These are phyloP conservation scores for Entoloma clypeatum DNA, from an alignment of 1,284 basidiomycete species.

Conservation along the genomic window DNA sequence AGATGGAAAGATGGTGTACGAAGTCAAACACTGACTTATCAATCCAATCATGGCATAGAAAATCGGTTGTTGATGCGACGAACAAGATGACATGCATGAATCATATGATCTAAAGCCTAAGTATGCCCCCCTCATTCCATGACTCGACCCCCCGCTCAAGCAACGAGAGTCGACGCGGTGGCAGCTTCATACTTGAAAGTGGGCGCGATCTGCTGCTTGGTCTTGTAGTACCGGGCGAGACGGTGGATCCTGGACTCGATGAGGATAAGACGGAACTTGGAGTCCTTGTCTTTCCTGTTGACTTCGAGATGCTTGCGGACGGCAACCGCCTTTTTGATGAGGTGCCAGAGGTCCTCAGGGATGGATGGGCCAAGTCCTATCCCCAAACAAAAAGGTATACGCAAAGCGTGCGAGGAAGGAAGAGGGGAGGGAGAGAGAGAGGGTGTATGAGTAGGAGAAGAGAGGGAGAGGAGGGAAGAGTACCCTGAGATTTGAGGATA, in stretches of 20 bases:
- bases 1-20: too few species aligned
- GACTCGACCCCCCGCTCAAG: slow-evolving; percentile 38
- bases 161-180: slow-evolving; percentile 84
- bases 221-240: slow-evolving; percentile 85
- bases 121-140: too few species aligned
- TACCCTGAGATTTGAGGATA: slow-evolving; percentile 95
- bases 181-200: slow-evolving; percentile 98
- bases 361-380: slow-evolving; percentile 95
- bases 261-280: slow-evolving; percentile 97
- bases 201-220: slow-evolving; percentile 94
- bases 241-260: slow-evolving; percentile 99
- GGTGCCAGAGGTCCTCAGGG: slow-evolving; percentile 99
- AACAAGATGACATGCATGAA: too few species aligned
- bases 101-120: too few species aligned
- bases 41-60: too few species aligned
- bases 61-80: too few species aligned
- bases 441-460: slow-evolving; percentile 28
- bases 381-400: slow-evolving; percentile 54
- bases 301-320: slow-evolving; percentile 98
- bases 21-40: too few species aligned
- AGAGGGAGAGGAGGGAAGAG: slow-evolving; percentile 27
- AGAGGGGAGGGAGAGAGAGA: slow-evolving; percentile 18
- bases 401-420: slow-evolving; percentile 22
- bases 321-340: slow-evolving; percentile 99
- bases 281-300: slow-evolving; percentile 98